Percentiles rank a stretch among this genome's conserved stretches.
phyloP scores from a whole-genome alignment of 768 basidiomycete genomes.

The Leccinum uliginosum region DNA sequence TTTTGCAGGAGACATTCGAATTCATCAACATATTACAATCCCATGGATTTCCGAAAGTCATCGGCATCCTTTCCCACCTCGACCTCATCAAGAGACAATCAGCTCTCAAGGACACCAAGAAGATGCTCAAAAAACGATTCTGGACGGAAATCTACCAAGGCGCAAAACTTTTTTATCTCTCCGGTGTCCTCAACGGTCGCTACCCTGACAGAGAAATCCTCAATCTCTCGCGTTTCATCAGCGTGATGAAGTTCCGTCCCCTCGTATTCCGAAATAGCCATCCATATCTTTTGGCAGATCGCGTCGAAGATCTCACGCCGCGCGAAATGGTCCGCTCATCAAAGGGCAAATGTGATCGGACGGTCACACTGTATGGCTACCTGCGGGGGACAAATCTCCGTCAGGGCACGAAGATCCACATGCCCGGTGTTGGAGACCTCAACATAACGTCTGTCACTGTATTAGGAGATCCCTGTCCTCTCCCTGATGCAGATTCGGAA shows the following conservation, averaged over 20 bases:
- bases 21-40: conserved; percentile 96
- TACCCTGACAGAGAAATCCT: conserved; percentile 97
- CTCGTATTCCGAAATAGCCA: conserved; percentile 94
- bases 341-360: conserved; percentile 91
- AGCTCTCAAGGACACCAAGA: conserved; percentile 85
- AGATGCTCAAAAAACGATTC: conserved; percentile 93
- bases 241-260: conserved; percentile 98
- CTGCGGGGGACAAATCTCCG: conserved; percentile 85
- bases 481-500: conserved; percentile 89
- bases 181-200: conserved; percentile 93
- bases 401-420: conserved; percentile 75
- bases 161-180: conserved; percentile 96
- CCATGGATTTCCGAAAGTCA: conserved; percentile 98
- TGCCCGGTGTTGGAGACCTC: conserved; percentile 93
- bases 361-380: conserved; percentile 91
- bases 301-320: conserved; percentile 91
- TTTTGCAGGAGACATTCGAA: conserved; percentile 89
- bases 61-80: conserved; percentile 92
- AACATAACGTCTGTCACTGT: conserved; percentile 66
- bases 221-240: conserved; percentile 93
- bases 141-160: conserved; percentile 99
- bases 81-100: conserved; percentile 94
- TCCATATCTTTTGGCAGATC: conserved; percentile 91
- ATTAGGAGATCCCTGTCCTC: conserved; percentile 92
- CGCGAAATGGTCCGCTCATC: conserved; percentile 73